These are phyloP conservation scores for Coniochaeta hoffmannii DNA, from an alignment of 2,329 filamentous ascomycete species.

Conservation along the genomic window DNA sequence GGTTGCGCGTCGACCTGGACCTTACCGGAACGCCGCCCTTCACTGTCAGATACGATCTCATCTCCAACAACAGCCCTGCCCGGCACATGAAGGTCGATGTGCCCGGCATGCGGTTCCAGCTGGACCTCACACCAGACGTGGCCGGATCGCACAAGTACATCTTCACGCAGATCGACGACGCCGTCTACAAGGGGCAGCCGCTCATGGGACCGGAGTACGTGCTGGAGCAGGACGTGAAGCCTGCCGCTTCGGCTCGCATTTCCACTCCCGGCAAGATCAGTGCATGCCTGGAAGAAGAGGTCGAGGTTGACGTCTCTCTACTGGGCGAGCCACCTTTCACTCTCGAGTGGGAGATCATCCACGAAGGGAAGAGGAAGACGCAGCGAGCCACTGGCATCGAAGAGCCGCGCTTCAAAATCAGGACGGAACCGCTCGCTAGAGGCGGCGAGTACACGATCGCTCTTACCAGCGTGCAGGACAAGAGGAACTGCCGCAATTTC, in stretches of 20 bases:
- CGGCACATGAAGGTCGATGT: slow-evolving; percentile 50
- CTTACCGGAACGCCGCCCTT: slow-evolving; percentile 91
- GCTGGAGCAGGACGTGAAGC: slow-evolving; percentile 87
- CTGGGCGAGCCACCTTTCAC: slow-evolving; percentile 81
- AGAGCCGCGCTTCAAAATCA: slow-evolving; percentile 58
- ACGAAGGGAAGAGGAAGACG: slow-evolving; percentile 77
- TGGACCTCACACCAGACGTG: slow-evolving; percentile 73
- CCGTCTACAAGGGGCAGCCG: slow-evolving; percentile 64
- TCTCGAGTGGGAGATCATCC: slow-evolving; percentile 86
- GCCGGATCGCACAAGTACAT: slow-evolving; percentile 83
- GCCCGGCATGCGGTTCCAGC: slow-evolving; percentile 68
- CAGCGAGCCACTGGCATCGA: slow-evolving; percentile 58
- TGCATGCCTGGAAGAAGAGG: slow-evolving; percentile 76
- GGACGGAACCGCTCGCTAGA: slow-evolving; percentile 64
- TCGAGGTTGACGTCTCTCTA: slow-evolving; percentile 67
- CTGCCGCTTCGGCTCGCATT: slow-evolving; percentile 75
- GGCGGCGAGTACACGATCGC: slow-evolving; percentile 89
- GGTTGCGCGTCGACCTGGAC: slow-evolving; percentile 80
- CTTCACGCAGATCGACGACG: slow-evolving; percentile 75
- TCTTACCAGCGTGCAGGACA: slow-evolving; percentile 79
- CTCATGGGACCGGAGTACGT: slow-evolving; percentile 54
- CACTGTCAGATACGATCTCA: slow-evolving; percentile 67
- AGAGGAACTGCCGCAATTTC: slow-evolving; percentile 76
- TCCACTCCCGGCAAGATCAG: slow-evolving; percentile 47
- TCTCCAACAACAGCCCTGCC: slow-evolving; percentile 49